Conservation (phyloP, 1,284 basidiomycete species). For the Marasmius tenuissimus region DNA sequence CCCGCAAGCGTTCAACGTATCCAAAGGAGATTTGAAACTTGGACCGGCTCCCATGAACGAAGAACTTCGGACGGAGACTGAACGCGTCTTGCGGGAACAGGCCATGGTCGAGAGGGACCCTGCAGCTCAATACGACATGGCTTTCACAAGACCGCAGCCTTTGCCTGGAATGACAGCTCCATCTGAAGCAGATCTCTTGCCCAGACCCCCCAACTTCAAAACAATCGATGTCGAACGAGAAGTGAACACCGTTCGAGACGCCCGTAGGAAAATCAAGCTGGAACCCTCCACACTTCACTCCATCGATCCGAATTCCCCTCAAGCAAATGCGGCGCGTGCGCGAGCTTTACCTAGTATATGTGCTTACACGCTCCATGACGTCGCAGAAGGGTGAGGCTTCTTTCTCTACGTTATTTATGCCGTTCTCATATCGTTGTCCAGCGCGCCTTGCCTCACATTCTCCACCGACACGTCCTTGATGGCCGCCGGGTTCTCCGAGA, state of each 20-base stretch:
- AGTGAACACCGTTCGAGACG: slow-evolving; percentile 88
- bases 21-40: slow-evolving; percentile 78
- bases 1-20: slow-evolving; percentile 72
- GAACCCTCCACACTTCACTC: slow-evolving; percentile 68
- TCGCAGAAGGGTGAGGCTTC: slow-evolving; percentile 77
- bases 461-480: slow-evolving; percentile 93
- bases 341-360: slow-evolving; percentile 86
- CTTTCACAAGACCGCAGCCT: slow-evolving; percentile 46
- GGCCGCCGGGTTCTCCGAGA: slow-evolving; percentile 96
- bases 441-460: slow-evolving; percentile 86
- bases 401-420: slow-evolving; percentile 4
- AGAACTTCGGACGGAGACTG: slow-evolving; percentile 77
- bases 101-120: slow-evolving; percentile 70
- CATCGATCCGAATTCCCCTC: slow-evolving; percentile 56
- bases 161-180: slow-evolving; percentile 61
- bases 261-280: slow-evolving; percentile 84
- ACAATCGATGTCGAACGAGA: slow-evolving; percentile 90
- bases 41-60: slow-evolving; percentile 79
- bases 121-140: slow-evolving; percentile 61
- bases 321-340: slow-evolving; percentile 53
- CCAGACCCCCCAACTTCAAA: slow-evolving; percentile 81
- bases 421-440: slow-evolving; percentile 29
- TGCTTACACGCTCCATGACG: slow-evolving; percentile 90
- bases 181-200: slow-evolving; percentile 73
- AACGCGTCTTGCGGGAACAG: slow-evolving; percentile 71